Conservation (phyloP, 1,139 yeast species). For the Geotrichum klebahnii region DNA sequence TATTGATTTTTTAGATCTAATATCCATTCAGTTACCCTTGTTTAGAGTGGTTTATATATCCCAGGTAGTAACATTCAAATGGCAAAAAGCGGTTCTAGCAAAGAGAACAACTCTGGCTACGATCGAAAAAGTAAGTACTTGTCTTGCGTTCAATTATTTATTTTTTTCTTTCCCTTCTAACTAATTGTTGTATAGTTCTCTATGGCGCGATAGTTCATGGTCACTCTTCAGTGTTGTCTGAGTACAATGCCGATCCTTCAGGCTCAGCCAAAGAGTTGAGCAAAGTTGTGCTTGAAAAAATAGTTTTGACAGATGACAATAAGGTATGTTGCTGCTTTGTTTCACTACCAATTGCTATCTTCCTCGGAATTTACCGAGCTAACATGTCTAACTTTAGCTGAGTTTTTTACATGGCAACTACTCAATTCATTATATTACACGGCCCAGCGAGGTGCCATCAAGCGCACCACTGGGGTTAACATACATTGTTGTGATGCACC, state of each 20-base stretch:
- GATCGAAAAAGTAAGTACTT: not conserved
- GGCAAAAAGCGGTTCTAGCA: not conserved
- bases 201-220: conserved; percentile 38
- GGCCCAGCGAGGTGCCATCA: conserved; percentile 27
- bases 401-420: conserved; percentile 37
- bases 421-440: conserved; percentile 38
- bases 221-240: conserved; percentile 21
- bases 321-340: conserved; percentile 24
- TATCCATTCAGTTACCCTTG: not conserved
- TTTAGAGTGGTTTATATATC: not conserved
- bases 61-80: not conserved
- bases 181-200: no score
- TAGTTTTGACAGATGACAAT: conserved; percentile 31
- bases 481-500: conserved; percentile 33
- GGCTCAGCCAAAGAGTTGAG: conserved; percentile 30
- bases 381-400: conserved; percentile 24
- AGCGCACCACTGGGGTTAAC: conserved; percentile 35
- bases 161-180: no score
- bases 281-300: conserved; percentile 32
- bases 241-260: conserved; percentile 26
- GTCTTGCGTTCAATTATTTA: not conserved
- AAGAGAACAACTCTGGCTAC: no score
- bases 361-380: not conserved
- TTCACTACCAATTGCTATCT: not conserved
- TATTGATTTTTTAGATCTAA: not conserved